These are phyloP conservation scores for Scedosporium apiospermum DNA, from an alignment of 2,329 filamentous ascomycete species.

Conservation along the genomic window DNA sequence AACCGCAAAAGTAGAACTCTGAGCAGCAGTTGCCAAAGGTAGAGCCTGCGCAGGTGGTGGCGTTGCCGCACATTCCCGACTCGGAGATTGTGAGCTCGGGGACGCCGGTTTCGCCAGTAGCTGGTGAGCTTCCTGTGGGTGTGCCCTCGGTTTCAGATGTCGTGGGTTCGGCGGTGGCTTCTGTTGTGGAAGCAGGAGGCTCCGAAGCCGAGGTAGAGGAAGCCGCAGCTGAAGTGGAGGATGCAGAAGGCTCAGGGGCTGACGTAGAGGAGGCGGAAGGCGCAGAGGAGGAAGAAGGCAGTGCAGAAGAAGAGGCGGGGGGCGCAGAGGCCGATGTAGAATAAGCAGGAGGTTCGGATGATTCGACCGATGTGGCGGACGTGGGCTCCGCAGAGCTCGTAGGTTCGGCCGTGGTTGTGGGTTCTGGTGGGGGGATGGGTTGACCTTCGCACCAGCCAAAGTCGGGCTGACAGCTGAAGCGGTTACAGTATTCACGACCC, in stretches of 20 bases:
- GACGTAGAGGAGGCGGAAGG: neutral
- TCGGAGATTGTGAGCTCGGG: neutral
- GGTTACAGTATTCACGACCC: slow-evolving; percentile 12
- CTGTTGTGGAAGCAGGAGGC: no score
- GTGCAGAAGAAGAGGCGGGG: neutral
- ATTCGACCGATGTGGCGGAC: neutral
- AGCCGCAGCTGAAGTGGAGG: neutral
- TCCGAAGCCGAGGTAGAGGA: neutral
- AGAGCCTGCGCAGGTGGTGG: slow-evolving; percentile 24
- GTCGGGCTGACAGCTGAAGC: slow-evolving; percentile 2
- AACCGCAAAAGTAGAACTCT: slow-evolving; percentile 29
- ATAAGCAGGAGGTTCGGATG: no score
- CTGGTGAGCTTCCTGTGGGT: slow-evolving; percentile 3
- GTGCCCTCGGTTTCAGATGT: neutral
- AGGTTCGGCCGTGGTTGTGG: neutral
- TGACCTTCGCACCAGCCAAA: slow-evolving; percentile 7
- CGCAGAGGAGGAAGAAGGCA: neutral
- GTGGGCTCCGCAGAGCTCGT: neutral
- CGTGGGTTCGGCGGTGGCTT: neutral
- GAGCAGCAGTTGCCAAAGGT: slow-evolving; percentile 30
- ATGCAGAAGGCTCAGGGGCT: neutral
- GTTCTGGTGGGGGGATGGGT: neutral
- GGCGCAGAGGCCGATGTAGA: neutral
- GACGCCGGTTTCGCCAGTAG: neutral
- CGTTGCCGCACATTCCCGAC: slow-evolving; percentile 20